Evolutionary conservation across 2,329 filamentous ascomycete species (phyloP).

Genomic region (Aspergillus clavatus): DNA sequence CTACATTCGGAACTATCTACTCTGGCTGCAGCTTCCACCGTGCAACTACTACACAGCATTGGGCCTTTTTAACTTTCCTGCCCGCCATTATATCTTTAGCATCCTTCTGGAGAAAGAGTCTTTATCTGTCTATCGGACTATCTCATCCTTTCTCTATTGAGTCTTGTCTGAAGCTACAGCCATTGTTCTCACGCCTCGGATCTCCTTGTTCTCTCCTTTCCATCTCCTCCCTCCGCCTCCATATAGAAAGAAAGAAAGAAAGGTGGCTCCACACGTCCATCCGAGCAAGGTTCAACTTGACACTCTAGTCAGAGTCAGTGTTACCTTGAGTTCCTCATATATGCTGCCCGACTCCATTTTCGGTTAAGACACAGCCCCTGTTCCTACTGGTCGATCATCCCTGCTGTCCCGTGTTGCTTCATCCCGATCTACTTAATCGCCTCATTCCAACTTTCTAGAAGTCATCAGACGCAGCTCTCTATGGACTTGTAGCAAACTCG

Average conservation of each 20-base stretch:
- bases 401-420: too few relatives aligned
- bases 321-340: slow-evolving; percentile 19
- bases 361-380: too few relatives aligned
- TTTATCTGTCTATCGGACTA: not conserved
- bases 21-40: slow-evolving; percentile 2
- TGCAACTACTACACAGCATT: slow-evolving; percentile 8
- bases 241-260: not conserved
- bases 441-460: slow-evolving; percentile 7
- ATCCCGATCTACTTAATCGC: slow-evolving; percentile 1
- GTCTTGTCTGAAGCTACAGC: too few relatives aligned
- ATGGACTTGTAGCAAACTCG: slow-evolving; percentile 13
- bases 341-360: slow-evolving; percentile 16
- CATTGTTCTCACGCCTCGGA: slow-evolving; percentile 10
- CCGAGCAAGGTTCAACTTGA: slow-evolving; percentile 7
- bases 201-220: slow-evolving; percentile 12
- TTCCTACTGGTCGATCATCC: too few relatives aligned
- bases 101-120: not conserved
- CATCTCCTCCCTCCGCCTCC: too few relatives aligned
- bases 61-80: not conserved
- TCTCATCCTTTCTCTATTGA: slow-evolving; percentile 1
- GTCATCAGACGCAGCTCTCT: slow-evolving; percentile 8
- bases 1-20: not conserved
- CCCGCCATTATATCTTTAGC: not conserved
- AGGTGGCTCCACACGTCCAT: slow-evolving; percentile 9
- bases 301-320: slow-evolving; percentile 9